Evolutionary conservation across 495 filamentous ascomycete genomes (phyloP).

Genomic region (Cairneyella variabilis): DNA sequence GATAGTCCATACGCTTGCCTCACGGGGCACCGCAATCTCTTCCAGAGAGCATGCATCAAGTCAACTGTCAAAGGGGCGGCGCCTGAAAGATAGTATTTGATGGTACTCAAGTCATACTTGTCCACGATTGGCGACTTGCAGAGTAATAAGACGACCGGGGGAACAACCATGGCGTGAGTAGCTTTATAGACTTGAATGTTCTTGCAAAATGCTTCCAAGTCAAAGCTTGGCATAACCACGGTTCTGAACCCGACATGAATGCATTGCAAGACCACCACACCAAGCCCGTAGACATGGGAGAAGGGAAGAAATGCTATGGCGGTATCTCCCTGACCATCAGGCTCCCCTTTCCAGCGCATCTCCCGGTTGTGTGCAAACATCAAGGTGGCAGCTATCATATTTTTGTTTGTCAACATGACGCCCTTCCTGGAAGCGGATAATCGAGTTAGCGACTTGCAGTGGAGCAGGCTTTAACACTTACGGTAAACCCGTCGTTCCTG

Average conservation of each 20-base stretch:
- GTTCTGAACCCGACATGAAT: slow-evolving; percentile 58
- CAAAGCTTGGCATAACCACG: slow-evolving; percentile 77
- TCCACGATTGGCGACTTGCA: slow-evolving; percentile 68
- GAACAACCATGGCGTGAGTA: slow-evolving; percentile 76
- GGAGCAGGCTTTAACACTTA: too few species aligned
- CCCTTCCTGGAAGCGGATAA: too few species aligned
- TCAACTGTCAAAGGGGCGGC: slow-evolving; percentile 83
- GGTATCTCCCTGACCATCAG: slow-evolving; percentile 57
- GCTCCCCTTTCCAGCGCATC: slow-evolving; percentile 57
- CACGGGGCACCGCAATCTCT: slow-evolving; percentile 62
- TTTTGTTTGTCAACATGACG: slow-evolving; percentile 76
- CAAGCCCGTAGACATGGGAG: slow-evolving; percentile 79
- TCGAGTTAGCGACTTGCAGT: too few species aligned
- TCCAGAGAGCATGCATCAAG: slow-evolving; percentile 70
- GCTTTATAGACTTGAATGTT: slow-evolving; percentile 69
- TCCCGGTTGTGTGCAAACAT: slow-evolving; percentile 43
- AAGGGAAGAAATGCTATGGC: slow-evolving; percentile 78
- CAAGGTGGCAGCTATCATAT: slow-evolving; percentile 66
- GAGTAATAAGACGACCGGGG: slow-evolving; percentile 76
- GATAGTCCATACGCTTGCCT: slow-evolving; percentile 54
- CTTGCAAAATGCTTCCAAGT: slow-evolving; percentile 69
- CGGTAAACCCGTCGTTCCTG: slow-evolving; percentile 87
- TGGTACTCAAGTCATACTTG: slow-evolving; percentile 72
- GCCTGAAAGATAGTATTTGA: slow-evolving; percentile 80
- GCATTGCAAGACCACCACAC: slow-evolving; percentile 31